Evolutionary conservation across 2,329 filamentous ascomycete genomes (phyloP).

Genomic region (Paramyrothecium sp.): DNA sequence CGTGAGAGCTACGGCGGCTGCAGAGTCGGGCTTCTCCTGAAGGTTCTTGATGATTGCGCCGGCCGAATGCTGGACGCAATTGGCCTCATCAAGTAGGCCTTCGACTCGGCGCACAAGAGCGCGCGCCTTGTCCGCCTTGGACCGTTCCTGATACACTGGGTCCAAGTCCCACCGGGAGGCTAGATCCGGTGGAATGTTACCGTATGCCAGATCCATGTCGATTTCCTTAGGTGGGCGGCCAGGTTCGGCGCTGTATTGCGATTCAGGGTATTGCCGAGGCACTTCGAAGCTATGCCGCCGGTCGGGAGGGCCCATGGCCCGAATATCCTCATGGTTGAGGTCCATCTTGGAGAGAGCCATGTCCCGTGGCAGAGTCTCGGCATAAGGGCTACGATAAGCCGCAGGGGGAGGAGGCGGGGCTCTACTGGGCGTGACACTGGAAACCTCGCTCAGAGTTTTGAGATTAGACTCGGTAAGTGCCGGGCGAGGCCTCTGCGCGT

Average conservation of each 20-base stretch:
- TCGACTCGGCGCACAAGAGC: constrained; percentile 74
- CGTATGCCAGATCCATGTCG: constrained; percentile 92
- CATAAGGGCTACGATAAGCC: constrained; percentile 36
- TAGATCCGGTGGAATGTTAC: constrained; percentile 73
- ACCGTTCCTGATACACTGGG: constrained; percentile 50
- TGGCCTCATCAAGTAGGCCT: constrained; percentile 76
- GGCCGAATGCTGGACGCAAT: constrained; percentile 84
- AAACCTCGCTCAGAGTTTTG: constrained; percentile 51
- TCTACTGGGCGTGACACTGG: constrained; percentile 44
- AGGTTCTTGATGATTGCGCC: constrained; percentile 75
- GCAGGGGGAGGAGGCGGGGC: constrained; percentile 37
- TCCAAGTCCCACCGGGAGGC: constrained; percentile 46
- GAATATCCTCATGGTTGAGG: constrained; percentile 12
- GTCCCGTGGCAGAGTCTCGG: constrained; percentile 37
- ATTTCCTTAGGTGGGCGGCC: constrained; percentile 49
- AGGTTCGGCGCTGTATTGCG: constrained; percentile 26
- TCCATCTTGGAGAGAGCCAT: constrained; percentile 36
- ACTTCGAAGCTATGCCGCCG: constrained; percentile 24
- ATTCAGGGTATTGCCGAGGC: constrained; percentile 37
- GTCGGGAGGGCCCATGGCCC: constrained; percentile 13
- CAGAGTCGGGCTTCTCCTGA: constrained; percentile 75
- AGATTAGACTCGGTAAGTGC: constrained; percentile 54
- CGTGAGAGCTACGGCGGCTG: constrained; percentile 89
- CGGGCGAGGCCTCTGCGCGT: constrained; percentile 27
- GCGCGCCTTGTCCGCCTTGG: constrained; percentile 49